Conservation (phyloP, 2,329 filamentous ascomycete species). For the Metarhizium album region DNA sequence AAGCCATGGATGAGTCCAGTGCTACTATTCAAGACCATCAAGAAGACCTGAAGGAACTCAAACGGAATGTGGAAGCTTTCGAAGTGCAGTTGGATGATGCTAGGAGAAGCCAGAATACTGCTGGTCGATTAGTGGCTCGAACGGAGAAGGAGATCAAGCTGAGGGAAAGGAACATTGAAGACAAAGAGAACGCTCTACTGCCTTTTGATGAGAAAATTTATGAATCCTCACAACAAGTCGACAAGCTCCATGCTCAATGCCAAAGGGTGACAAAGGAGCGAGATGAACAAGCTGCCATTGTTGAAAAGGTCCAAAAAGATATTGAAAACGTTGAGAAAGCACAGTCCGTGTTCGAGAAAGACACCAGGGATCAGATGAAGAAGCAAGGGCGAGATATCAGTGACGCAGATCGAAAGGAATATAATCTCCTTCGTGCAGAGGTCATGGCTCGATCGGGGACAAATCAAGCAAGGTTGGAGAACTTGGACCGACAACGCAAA, state of each 20-base stretch:
- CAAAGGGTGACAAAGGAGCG: constrained; percentile 65
- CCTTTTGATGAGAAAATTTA: constrained; percentile 88
- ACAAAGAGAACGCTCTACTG: constrained; percentile 73
- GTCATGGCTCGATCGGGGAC: constrained; percentile 73
- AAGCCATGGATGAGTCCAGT: constrained; percentile 83
- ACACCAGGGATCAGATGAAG: constrained; percentile 76
- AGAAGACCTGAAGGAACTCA: constrained; percentile 86
- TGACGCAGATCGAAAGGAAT: constrained; percentile 79
- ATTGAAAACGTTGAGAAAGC: constrained; percentile 81
- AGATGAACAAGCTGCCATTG: constrained; percentile 55
- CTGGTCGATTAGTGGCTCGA: constrained; percentile 64
- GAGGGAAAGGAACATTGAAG: constrained; percentile 80
- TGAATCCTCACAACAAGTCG: constrained; percentile 61
- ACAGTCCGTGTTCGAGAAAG: constrained; percentile 75
- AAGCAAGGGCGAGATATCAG: constrained; percentile 80
- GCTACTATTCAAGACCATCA: constrained; percentile 87
- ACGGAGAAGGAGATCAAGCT: constrained; percentile 76
- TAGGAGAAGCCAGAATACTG: constrained; percentile 69
- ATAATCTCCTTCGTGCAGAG: constrained; percentile 73
- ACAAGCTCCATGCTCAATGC: constrained; percentile 56
- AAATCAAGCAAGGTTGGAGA: constrained; percentile 75
- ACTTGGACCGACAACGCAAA: constrained; percentile 78
- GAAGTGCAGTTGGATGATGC: constrained; percentile 72
- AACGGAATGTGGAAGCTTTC: constrained; percentile 76
- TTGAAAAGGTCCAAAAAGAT: constrained; percentile 69